Percentiles rank a stretch among this genome's conserved stretches.
These are phyloP conservation scores for Colletotrichum ledebouriae DNA, from an alignment of 2,329 filamentous ascomycete genomes.

Conservation along the genomic window DNA sequence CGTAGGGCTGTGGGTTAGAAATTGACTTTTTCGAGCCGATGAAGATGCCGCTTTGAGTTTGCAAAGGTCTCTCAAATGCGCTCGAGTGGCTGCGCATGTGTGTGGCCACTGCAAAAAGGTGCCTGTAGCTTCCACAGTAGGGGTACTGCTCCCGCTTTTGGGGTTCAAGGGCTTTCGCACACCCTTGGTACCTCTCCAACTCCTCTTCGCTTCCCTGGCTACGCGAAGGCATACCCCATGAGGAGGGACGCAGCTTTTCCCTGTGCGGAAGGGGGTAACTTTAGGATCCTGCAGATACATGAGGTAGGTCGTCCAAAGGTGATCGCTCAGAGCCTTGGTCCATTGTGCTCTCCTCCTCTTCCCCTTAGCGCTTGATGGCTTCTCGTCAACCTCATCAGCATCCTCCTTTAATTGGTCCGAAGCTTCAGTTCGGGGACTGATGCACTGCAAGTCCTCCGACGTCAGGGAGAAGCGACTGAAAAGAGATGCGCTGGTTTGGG, in stretches of 20 bases:
- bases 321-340: conserved; percentile 75
- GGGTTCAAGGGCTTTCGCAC: conserved; percentile 33
- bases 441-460: conserved; percentile 69
- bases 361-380: conserved; percentile 36
- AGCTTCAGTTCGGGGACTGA: conserved; percentile 63
- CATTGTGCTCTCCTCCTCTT: conserved; percentile 68
- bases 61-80: conserved; percentile 73
- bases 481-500: conserved; percentile 68
- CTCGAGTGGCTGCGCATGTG: conserved; percentile 72
- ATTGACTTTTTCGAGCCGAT: conserved; percentile 59
- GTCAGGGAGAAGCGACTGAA: conserved; percentile 69
- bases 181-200: conserved; percentile 73
- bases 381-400: conserved; percentile 22
- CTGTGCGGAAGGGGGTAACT: conserved; percentile 74
- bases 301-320: conserved; percentile 75
- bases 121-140: conserved; percentile 61
- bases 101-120: conserved; percentile 74
- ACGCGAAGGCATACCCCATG: conserved; percentile 75
- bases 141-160: conserved; percentile 69
- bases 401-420: conserved; percentile 48
- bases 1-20: conserved; percentile 67
- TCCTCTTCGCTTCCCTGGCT: conserved; percentile 74
- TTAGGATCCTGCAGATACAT: conserved; percentile 76
- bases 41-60: conserved; percentile 64
- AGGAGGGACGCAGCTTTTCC: conserved; percentile 74